Evolutionary conservation across 169 alveolate species (phyloP), one percentile per base, ranked within the genome.

Genomic region (Cryptosporidium viatorum): DNA sequence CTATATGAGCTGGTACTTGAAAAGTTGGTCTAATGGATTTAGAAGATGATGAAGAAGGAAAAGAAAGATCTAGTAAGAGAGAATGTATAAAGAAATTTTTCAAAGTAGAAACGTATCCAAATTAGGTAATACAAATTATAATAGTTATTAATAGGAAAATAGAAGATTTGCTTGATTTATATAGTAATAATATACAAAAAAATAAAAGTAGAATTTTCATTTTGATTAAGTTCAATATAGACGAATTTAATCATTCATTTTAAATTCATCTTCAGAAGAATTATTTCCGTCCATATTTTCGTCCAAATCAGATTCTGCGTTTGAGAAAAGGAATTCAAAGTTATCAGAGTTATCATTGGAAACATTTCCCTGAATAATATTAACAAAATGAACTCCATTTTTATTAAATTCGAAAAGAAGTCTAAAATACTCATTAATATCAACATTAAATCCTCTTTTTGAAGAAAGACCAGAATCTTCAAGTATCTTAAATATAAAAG

Each of bases 391-490:
- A 26, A 96, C 93, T 60, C 98, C 98, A 67, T 92, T 93, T 70
- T 94, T 91, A 91, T 96, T 96, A 92, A 96, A 96, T 69, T 93
- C 97, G 69, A 94, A 93, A 48, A 96, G 92, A 52, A 96, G 93
- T 70, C 86, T 91, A 74, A 96, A 92, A 85, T 94, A 96, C 51
- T 97, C 97, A 71, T 95, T 96, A 62, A 93, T 93, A 80, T 94
- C 96, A 52, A 97, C 93, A 50, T 93, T 95, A 50, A 96, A 93
- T 75, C 97, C 97, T 41, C 99, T 92, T 58, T 91, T 69, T 55
- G 92, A 85, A 8, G 94, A 71, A 71, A 96, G 70, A 0, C 95
- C 97, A 1, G 94, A 71, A 14, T 70, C 95, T 45, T 80, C 92
- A 12, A 96, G 91, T 3, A 95, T 86, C 4, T 85, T 84, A 85